Conservation (phyloP, 495 filamentous ascomycete genomes). For the Hypoxylon fragiforme region DNA sequence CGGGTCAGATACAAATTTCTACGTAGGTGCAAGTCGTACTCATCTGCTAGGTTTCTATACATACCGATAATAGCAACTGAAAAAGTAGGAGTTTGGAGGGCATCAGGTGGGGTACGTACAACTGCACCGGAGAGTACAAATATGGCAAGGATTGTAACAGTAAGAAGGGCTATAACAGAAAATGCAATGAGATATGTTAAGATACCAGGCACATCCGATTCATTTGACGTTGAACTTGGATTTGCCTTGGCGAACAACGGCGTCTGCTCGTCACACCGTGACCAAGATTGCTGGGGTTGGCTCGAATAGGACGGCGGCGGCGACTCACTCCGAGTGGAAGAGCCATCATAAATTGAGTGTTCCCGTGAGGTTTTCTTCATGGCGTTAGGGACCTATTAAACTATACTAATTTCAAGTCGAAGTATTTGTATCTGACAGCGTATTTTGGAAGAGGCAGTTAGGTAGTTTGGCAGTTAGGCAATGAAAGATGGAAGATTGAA, state of each 20-base stretch:
- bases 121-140: neutral
- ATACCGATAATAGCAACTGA: constrained; percentile 34
- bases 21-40: neutral
- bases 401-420: neutral
- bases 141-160: neutral
- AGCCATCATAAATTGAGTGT: neutral
- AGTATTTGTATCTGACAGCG: no score
- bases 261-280: constrained; percentile 1
- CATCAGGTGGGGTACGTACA: neutral
- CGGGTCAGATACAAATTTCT: constrained; percentile 3
- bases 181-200: neutral
- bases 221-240: neutral
- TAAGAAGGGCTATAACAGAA: neutral
- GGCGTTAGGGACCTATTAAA: neutral
- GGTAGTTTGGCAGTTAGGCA: no score
- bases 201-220: neutral
- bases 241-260: neutral
- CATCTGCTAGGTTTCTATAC: constrained; percentile 7
- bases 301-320: constrained; percentile 23
- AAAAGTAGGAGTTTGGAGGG: constrained; percentile 15
- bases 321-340: constrained; percentile 10
- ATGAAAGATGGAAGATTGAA: no score
- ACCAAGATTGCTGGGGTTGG: neutral
- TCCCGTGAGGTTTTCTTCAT: constrained; percentile 2
- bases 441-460: no score